These are phyloP conservation scores for Eucalyptus albens DNA, from an alignment of 345 rosid genomes.

Conservation along the genomic window DNA sequence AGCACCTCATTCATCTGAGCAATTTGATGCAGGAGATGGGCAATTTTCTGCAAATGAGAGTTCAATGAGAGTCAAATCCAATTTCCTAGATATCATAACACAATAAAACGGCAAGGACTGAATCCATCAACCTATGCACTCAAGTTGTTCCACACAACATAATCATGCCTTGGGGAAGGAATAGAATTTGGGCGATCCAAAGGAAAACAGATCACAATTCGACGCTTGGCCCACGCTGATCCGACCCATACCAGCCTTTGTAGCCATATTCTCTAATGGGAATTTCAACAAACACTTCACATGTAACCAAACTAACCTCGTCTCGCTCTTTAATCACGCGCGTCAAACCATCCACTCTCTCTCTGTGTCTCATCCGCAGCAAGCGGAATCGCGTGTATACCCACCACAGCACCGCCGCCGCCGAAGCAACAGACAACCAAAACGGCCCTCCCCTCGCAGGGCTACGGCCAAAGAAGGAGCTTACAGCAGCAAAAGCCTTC, in stretches of 20 bases:
- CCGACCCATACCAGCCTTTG: not conserved
- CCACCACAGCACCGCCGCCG: not conserved
- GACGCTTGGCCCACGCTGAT: not conserved
- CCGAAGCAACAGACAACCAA: not conserved
- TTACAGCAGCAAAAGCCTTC: not conserved
- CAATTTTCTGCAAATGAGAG: not conserved
- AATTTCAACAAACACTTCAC: not conserved
- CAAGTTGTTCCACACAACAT: not conserved
- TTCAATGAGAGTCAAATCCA: not conserved
- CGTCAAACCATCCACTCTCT: not conserved
- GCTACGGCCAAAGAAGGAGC: not conserved
- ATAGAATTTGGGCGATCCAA: not conserved
- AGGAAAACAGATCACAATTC: not conserved
- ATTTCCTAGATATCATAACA: not conserved
- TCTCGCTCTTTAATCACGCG: not conserved
- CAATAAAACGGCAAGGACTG: not conserved
- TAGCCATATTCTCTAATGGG: not conserved
- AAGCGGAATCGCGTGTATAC: not conserved
- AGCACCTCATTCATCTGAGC: slow-evolving; percentile 6
- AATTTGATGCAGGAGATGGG: slow-evolving; percentile 1
- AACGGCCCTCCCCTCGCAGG: not conserved
- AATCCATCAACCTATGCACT: not conserved
- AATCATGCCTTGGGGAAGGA: not conserved
- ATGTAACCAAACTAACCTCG: not conserved
- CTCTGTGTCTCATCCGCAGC: not conserved